Conservation (phyloP, 495 filamentous ascomycete genomes). For the Bacidia rubella region DNA sequence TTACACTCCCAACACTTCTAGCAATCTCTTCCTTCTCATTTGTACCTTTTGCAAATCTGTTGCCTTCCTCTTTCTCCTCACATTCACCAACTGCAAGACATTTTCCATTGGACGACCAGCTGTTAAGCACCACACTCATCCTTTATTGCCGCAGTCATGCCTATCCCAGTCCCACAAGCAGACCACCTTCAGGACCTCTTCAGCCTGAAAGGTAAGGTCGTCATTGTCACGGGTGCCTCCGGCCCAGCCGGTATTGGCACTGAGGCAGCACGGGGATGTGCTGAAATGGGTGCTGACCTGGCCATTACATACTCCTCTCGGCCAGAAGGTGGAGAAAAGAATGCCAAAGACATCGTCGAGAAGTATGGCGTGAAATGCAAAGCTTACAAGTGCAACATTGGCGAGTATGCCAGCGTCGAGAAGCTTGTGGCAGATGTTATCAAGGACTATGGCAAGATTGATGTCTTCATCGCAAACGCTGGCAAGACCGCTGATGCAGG, state of each 20-base stretch:
- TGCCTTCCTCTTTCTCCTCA: background rate
- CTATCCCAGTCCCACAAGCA: conserved; percentile 44
- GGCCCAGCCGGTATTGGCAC: conserved; percentile 58
- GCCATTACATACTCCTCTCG: conserved; percentile 54
- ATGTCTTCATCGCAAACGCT: conserved; percentile 57
- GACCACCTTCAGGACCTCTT: conserved; percentile 49
- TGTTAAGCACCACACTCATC: background rate
- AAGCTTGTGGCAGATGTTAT: conserved; percentile 32
- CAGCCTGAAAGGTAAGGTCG: conserved; percentile 61
- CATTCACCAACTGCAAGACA: background rate
- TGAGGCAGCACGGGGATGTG: conserved; percentile 57
- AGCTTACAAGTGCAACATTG: conserved; percentile 40
- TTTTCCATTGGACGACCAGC: background rate
- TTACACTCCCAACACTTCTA: background rate
- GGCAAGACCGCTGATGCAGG: conserved; percentile 50
- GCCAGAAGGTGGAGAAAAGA: conserved; percentile 17
- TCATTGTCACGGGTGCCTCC: conserved; percentile 57
- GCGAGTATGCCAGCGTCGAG: conserved; percentile 15
- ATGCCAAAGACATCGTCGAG: conserved; percentile 15
- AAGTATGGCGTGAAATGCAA: conserved; percentile 47
- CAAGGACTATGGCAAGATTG: conserved; percentile 50
- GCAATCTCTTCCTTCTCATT: background rate
- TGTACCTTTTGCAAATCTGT: background rate
- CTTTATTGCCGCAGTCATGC: conserved; percentile 24
- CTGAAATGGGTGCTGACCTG: conserved; percentile 58